Evolutionary conservation across 1,139 yeast species (phyloP).

Genomic region (Diutina catenulata): DNA sequence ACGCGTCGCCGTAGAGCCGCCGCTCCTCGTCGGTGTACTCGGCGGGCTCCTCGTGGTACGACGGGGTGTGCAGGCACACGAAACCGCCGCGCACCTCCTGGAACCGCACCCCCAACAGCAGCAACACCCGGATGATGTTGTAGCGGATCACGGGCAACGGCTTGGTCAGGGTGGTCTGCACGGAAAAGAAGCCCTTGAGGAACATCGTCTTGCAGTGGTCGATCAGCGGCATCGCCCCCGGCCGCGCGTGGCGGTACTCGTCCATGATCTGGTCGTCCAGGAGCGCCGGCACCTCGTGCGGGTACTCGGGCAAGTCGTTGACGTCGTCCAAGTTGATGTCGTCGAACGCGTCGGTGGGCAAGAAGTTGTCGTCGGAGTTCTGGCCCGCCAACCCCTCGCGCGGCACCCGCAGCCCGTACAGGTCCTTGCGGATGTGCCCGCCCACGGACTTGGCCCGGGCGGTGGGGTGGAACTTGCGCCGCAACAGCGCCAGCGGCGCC

Average conservation of each 20-base stretch:
- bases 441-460: slow-evolving; percentile 89
- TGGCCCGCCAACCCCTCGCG: slow-evolving; percentile 25
- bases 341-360: slow-evolving; percentile 50
- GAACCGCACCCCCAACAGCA: slow-evolving; percentile 66
- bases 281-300: slow-evolving; percentile 14
- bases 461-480: slow-evolving; percentile 47
- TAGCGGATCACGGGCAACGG: slow-evolving; percentile 83
- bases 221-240: slow-evolving; percentile 84
- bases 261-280: slow-evolving; percentile 56
- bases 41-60: slow-evolving; percentile 11
- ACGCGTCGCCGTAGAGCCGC: slow-evolving; percentile 32
- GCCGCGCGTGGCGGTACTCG: slow-evolving; percentile 58
- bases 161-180: slow-evolving; percentile 89
- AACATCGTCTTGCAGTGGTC: slow-evolving; percentile 87
- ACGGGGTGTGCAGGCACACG: slow-evolving; percentile 64
- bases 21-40: slow-evolving; percentile 16
- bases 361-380: slow-evolving; percentile 28
- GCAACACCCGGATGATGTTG: slow-evolving; percentile 70
- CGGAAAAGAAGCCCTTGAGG: slow-evolving; percentile 89
- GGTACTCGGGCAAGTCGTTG: neutral
- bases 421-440: slow-evolving; percentile 55
- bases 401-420: slow-evolving; percentile 11
- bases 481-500: slow-evolving; percentile 3
- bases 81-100: slow-evolving; percentile 94
- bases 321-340: slow-evolving; percentile 41